Evolutionary conservation across 257 asterid genomes (phyloP).

Genomic region (Solanum dulcamara): DNA sequence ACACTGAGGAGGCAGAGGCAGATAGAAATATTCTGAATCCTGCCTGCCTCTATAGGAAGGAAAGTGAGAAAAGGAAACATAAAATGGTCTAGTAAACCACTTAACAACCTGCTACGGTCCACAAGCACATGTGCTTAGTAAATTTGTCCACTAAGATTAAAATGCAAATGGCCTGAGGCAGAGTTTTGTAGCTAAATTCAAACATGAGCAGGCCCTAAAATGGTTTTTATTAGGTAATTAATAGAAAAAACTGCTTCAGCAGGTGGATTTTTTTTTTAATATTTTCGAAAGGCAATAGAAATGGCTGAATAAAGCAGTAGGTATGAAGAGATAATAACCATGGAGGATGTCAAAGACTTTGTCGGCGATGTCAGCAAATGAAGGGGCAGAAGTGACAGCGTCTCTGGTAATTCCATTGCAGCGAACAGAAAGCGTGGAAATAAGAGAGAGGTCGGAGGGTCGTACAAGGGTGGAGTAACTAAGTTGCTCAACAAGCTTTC

Average conservation of each 20-base stretch:
- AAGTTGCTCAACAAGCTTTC: conserved; percentile 70
- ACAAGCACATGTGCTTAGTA: neutral
- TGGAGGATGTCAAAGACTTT: conserved; percentile 63
- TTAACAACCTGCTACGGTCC: neutral
- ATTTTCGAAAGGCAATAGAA: neutral
- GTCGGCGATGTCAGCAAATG: conserved; percentile 66
- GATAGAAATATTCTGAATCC: neutral
- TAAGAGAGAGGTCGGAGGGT: conserved; percentile 62
- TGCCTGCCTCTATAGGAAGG: neutral
- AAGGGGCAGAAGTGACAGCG: conserved; percentile 65
- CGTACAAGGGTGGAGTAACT: conserved; percentile 65
- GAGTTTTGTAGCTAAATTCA: neutral
- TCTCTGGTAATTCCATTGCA: conserved; percentile 73
- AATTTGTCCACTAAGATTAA: neutral
- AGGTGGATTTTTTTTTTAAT: neutral
- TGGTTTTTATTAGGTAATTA: too few species aligned
- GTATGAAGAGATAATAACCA: conserved; percentile 20
- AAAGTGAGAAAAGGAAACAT: neutral
- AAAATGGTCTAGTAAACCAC: neutral
- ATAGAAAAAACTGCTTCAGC: neutral
- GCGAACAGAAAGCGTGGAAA: conserved; percentile 63
- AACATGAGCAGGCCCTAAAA: neutral
- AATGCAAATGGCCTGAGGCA: neutral
- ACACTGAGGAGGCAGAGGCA: neutral
- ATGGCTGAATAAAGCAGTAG: neutral